Conservation (phyloP, 768 basidiomycete genomes). For the Pholiota molesta region DNA sequence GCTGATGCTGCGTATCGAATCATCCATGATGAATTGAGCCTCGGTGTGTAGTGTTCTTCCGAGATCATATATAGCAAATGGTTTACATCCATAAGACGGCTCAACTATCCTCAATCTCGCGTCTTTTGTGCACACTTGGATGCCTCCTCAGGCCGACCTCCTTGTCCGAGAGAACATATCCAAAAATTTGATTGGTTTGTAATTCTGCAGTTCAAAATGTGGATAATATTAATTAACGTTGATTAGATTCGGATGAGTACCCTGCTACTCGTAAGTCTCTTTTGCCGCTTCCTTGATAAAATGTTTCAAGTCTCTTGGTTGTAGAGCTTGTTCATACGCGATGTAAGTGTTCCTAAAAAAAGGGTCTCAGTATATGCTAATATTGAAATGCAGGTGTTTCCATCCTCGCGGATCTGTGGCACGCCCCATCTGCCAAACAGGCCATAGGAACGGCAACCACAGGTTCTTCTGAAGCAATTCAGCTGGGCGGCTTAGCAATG, state of each 20-base stretch:
- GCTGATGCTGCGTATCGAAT: slow-evolving; percentile 60
- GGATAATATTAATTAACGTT: neutral
- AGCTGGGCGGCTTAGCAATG: slow-evolving; percentile 77
- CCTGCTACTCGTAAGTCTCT: slow-evolving; percentile 54
- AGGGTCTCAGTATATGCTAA: neutral
- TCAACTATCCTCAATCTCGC: slow-evolving; percentile 66
- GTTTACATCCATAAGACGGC: slow-evolving; percentile 43
- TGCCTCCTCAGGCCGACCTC: slow-evolving; percentile 54
- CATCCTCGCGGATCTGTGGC: slow-evolving; percentile 66
- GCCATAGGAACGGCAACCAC: slow-evolving; percentile 76
- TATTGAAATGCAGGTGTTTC: slow-evolving; percentile 39
- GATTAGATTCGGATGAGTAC: slow-evolving; percentile 59
- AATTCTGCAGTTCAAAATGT: neutral
- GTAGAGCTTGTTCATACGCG: slow-evolving; percentile 56
- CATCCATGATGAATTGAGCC: slow-evolving; percentile 59
- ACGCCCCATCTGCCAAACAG: slow-evolving; percentile 61
- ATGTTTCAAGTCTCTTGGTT: slow-evolving; percentile 1
- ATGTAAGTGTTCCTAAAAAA: slow-evolving; percentile 31
- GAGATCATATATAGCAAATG: neutral
- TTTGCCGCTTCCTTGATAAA: neutral
- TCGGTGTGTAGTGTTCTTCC: slow-evolving; percentile 45
- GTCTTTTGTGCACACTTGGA: slow-evolving; percentile 66
- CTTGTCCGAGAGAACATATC: slow-evolving; percentile 64
- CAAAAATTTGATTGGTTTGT: slow-evolving; percentile 62
- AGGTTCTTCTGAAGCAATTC: slow-evolving; percentile 72